Conservation (phyloP, 2,329 filamentous ascomycete species). For the Zasmidium cellare region DNA sequence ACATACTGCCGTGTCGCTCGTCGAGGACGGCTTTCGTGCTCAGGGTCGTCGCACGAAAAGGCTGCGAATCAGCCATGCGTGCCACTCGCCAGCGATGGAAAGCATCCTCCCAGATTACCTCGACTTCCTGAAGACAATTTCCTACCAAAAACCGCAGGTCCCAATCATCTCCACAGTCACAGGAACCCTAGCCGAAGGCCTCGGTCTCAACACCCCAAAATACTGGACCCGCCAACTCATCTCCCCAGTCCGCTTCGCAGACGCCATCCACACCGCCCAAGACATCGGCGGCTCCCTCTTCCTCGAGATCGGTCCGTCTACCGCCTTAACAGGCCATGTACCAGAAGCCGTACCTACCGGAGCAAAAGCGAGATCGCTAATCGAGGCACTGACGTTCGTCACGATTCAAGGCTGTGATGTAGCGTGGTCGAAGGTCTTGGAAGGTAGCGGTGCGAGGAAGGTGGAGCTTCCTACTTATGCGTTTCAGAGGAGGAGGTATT, state of each 20-base stretch:
- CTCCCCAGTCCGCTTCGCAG: constrained; percentile 1
- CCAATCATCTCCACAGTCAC: constrained; percentile 2
- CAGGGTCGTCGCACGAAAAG: background rate
- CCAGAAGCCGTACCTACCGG: background rate
- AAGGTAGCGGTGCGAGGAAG: background rate
- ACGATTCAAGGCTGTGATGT: background rate
- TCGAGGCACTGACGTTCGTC: background rate
- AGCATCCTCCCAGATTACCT: background rate
- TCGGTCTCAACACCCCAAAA: background rate
- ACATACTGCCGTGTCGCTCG: background rate
- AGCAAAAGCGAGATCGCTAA: background rate
- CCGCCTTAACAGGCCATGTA: background rate
- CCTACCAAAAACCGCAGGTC: background rate
- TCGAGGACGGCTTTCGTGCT: background rate
- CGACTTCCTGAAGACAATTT: background rate
- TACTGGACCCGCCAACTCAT: constrained; percentile 3
- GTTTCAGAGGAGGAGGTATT: background rate
- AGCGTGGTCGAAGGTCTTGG: background rate
- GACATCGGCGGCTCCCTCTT: background rate
- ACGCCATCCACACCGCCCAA: background rate
- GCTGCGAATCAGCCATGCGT: background rate
- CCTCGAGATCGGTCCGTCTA: background rate
- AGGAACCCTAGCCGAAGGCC: background rate
- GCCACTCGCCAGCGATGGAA: background rate
- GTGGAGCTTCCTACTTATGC: background rate